A percentile compares a stretch with the other conserved stretches of the same genome.
Conservation (phyloP, 1,139 yeast species). For the Tardiomyces blankii region DNA sequence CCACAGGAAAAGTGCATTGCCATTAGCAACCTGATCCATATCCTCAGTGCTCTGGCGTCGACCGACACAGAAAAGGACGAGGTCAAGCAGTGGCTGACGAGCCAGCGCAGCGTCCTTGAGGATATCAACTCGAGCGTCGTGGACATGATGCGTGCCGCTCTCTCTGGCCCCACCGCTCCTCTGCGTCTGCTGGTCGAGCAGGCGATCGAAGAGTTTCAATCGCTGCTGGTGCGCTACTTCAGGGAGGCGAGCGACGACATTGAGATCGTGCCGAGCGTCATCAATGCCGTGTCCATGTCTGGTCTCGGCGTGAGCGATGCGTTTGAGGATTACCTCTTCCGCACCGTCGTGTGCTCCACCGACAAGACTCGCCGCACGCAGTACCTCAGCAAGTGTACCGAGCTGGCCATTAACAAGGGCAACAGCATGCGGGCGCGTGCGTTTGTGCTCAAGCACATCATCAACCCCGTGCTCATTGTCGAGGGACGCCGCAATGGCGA, state of each 20-base stretch:
- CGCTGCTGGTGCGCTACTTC: slow-evolving; percentile 40
- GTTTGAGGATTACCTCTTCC: slow-evolving; percentile 49
- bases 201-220: slow-evolving; percentile 51
- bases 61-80: slow-evolving; percentile 32
- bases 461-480: slow-evolving; percentile 54
- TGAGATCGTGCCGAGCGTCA: slow-evolving; percentile 35
- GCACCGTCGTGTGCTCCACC: slow-evolving; percentile 41
- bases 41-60: slow-evolving; percentile 42
- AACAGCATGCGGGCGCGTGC: slow-evolving; percentile 42
- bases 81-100: too few relatives aligned
- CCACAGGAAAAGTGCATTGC: slow-evolving; percentile 49
- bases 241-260: slow-evolving; percentile 20
- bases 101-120: slow-evolving; percentile 30
- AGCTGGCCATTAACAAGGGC: slow-evolving; percentile 28
- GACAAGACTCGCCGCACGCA: slow-evolving; percentile 38
- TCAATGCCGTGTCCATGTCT: slow-evolving; percentile 35
- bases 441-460: slow-evolving; percentile 49
- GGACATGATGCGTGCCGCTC: slow-evolving; percentile 35
- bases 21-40: slow-evolving; percentile 60
- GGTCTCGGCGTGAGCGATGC: slow-evolving; percentile 36
- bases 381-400: slow-evolving; percentile 44
- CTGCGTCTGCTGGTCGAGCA: slow-evolving; percentile 67
- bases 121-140: slow-evolving; percentile 33
- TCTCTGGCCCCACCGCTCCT: slow-evolving; percentile 39
- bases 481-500: slow-evolving; percentile 46